phyloP scores from a whole-genome alignment of 129 eudicot genomes.

The Artemisia annua region DNA sequence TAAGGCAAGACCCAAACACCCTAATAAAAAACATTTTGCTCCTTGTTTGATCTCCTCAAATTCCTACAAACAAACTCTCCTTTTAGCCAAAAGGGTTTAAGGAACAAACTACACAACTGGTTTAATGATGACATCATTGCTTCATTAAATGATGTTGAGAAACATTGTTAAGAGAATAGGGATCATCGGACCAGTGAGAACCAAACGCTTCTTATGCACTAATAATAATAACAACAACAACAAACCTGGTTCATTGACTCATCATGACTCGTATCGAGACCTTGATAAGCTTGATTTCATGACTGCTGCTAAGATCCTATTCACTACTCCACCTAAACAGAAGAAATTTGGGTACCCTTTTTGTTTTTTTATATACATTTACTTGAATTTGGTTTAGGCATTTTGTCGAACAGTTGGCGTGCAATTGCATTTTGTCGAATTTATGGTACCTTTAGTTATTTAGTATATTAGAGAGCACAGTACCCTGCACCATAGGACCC shows the following conservation, averaged over 20 bases:
- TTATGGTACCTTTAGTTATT: too few relatives aligned
- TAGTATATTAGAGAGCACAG: too few relatives aligned
- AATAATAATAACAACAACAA: conserved; percentile 26
- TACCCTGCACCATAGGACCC: too few relatives aligned
- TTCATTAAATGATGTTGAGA: conserved; percentile 26
- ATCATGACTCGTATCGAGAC: conserved; percentile 56
- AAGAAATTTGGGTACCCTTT: conserved; percentile 60
- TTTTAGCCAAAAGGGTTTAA: background rate
- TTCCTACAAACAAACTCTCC: too few relatives aligned
- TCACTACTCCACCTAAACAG: conserved; percentile 55
- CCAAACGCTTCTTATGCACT: conserved; percentile 36
- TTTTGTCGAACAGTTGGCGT: conserved; percentile 33
- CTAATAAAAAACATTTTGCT: too few relatives aligned
- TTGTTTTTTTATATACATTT: background rate
- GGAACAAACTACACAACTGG: too few relatives aligned
- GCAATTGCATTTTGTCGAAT: background rate
- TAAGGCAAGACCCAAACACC: too few relatives aligned
- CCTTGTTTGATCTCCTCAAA: too few relatives aligned
- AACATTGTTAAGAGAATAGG: conserved; percentile 18
- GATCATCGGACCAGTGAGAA: conserved; percentile 8
- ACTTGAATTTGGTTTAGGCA: conserved; percentile 26
- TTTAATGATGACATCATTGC: too few relatives aligned
- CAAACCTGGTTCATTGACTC: conserved; percentile 32
- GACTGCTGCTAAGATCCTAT: conserved; percentile 83
- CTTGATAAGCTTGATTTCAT: conserved; percentile 79